Evolutionary conservation across 2,329 filamentous ascomycete genomes (phyloP).

Genomic region (Penicillium brevicompactum): DNA sequence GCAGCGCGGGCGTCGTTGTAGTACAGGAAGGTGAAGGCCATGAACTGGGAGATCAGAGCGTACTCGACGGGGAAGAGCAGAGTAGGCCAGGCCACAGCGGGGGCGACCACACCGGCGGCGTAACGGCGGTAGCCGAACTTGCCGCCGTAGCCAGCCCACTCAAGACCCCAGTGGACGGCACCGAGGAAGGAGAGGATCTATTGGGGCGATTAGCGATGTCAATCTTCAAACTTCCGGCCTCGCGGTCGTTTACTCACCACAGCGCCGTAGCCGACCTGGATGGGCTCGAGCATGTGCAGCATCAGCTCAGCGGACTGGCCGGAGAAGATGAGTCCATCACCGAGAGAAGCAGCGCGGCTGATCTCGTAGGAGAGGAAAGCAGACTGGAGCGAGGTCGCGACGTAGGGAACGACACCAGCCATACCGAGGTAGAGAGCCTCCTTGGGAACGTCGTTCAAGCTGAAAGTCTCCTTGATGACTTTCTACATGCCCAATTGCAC

Average conservation of each 20-base stretch:
- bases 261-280: conserved; percentile 90
- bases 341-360: conserved; percentile 65
- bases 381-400: conserved; percentile 80
- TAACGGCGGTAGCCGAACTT: conserved; percentile 77
- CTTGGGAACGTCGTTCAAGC: conserved; percentile 64
- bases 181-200: conserved; percentile 92
- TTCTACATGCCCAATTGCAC: conserved; percentile 46
- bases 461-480: conserved; percentile 70
- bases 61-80: conserved; percentile 81
- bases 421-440: conserved; percentile 70
- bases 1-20: conserved; percentile 78
- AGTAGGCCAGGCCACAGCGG: conserved; percentile 86
- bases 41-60: conserved; percentile 82
- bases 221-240: not conserved
- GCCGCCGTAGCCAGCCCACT: conserved; percentile 72
- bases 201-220: conserved; percentile 12
- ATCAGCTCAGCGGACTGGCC: conserved; percentile 72
- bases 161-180: conserved; percentile 90
- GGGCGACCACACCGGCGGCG: conserved; percentile 76
- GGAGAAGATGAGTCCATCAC: conserved; percentile 65
- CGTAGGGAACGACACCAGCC: conserved; percentile 81
- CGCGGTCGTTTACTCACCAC: conserved; percentile 57
- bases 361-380: conserved; percentile 82
- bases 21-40: conserved; percentile 82
- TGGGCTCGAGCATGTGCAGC: conserved; percentile 75